Evolutionary conservation across 305 asterid species (phyloP).

Genomic region (Solanum hybrid): DNA sequence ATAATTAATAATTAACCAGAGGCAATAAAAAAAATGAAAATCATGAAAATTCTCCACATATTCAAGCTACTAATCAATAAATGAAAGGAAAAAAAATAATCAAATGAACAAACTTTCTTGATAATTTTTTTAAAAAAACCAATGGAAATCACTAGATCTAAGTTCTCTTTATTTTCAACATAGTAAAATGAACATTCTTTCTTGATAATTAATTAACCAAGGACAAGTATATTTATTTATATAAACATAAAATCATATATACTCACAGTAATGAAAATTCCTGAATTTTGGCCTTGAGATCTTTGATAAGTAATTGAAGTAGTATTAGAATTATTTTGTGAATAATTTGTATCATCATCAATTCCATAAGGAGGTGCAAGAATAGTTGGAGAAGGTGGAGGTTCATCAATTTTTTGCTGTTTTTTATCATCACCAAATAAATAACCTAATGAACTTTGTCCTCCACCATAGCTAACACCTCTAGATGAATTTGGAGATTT

Average conservation of each 20-base stretch:
- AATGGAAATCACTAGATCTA: background rate
- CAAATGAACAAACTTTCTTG: background rate
- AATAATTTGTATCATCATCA: conserved; percentile 12
- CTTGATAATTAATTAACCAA: background rate
- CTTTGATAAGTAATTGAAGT: conserved; percentile 10
- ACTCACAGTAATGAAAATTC: conserved; percentile 41
- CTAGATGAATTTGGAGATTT: conserved; percentile 16
- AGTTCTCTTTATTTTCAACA: too few relatives aligned
- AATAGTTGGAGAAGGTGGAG: conserved; percentile 27
- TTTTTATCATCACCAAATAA: conserved; percentile 35
- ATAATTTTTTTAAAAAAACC: too few relatives aligned
- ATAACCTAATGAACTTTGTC: conserved; percentile 45
- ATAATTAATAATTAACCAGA: background rate
- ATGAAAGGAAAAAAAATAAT: background rate
- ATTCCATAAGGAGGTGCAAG: conserved; percentile 45
- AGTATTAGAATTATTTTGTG: conserved; percentile 14
- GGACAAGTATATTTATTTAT: background rate
- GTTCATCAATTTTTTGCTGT: conserved; percentile 9
- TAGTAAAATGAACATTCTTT: background rate
- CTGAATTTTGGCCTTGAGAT: conserved; percentile 28
- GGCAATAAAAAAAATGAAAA: background rate
- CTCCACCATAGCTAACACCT: conserved; percentile 53
- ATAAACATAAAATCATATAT: background rate
- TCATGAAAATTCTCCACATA: background rate
- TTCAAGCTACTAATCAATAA: background rate